A percentile compares a stretch with the other conserved stretches of the same genome.
These are phyloP conservation scores for Aschersonia sp. DNA, from an alignment of 2,329 filamentous ascomycete species.

Conservation along the genomic window DNA sequence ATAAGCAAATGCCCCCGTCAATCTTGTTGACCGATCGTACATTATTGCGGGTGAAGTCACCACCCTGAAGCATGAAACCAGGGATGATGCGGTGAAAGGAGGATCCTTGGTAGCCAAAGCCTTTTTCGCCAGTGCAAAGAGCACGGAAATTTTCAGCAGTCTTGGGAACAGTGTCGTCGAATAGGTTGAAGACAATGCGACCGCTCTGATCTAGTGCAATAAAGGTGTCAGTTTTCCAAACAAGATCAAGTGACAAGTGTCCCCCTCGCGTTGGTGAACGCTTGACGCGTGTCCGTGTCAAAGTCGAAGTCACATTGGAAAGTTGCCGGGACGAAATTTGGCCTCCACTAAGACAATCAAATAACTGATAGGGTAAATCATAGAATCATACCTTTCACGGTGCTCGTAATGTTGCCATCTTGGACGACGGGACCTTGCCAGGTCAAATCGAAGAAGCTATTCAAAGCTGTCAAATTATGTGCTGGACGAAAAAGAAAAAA, in stretches of 20 bases:
- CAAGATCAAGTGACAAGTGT: background rate
- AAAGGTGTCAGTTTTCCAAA: conserved; percentile 2
- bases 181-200: conserved; percentile 83
- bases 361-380: background rate
- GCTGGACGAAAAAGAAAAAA: no score
- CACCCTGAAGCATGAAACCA: conserved; percentile 90
- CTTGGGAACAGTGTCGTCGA: conserved; percentile 74
- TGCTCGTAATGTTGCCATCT: conserved; percentile 36
- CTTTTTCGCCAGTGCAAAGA: conserved; percentile 70
- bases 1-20: background rate
- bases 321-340: no score
- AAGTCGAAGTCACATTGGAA: background rate
- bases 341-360: no score
- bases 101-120: conserved; percentile 71
- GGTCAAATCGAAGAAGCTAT: conserved; percentile 55
- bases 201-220: conserved; percentile 46
- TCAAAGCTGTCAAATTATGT: background rate
- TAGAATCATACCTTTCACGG: conserved; percentile 41
- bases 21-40: conserved; percentile 35
- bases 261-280: no score
- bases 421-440: conserved; percentile 62
- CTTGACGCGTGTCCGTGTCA: background rate
- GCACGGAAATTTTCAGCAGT: conserved; percentile 74
- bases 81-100: conserved; percentile 89
- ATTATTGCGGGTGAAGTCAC: conserved; percentile 87